These are phyloP conservation scores for Aspergillus hancockii DNA, from an alignment of 495 filamentous ascomycete species.

Conservation along the genomic window DNA sequence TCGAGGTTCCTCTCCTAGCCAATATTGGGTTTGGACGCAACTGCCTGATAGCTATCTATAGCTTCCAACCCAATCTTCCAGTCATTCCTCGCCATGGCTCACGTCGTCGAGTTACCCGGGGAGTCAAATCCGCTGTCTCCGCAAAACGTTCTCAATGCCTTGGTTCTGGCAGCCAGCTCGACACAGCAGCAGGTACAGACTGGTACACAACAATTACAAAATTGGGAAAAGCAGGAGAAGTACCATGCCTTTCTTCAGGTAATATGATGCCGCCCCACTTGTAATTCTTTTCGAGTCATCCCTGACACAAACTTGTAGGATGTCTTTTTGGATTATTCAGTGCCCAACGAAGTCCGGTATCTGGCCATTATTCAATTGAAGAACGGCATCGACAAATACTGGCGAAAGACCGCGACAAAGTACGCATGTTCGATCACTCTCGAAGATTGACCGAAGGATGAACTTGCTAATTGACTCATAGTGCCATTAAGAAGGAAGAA, in stretches of 20 bases:
- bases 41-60: conserved; percentile 6
- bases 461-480: conserved; percentile 32
- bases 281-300: conserved; percentile 5
- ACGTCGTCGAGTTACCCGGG: conserved; percentile 55
- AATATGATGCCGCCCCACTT: conserved; percentile 3
- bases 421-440: conserved; percentile 27
- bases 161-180: conserved; percentile 72
- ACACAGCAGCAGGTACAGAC: conserved; percentile 75
- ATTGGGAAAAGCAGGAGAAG: conserved; percentile 76
- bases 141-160: conserved; percentile 68
- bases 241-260: conserved; percentile 83
- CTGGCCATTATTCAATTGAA: conserved; percentile 93
- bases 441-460: conserved; percentile 2
- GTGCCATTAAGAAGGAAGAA: conserved; percentile 71
- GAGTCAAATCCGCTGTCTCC: conserved; percentile 63
- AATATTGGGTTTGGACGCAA: conserved; percentile 9
- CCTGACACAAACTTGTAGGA: conserved; percentile 45
- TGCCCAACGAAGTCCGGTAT: conserved; percentile 76
- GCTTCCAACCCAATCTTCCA: conserved; percentile 7
- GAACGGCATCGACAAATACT: conserved; percentile 92
- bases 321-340: conserved; percentile 72
- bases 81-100: conserved; percentile 34
- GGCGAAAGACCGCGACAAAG: conserved; percentile 74
- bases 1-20: conserved; percentile 5
- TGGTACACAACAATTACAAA: conserved; percentile 76